Conservation (phyloP, 495 filamentous ascomycete species). For the Penicillium parvum region DNA sequence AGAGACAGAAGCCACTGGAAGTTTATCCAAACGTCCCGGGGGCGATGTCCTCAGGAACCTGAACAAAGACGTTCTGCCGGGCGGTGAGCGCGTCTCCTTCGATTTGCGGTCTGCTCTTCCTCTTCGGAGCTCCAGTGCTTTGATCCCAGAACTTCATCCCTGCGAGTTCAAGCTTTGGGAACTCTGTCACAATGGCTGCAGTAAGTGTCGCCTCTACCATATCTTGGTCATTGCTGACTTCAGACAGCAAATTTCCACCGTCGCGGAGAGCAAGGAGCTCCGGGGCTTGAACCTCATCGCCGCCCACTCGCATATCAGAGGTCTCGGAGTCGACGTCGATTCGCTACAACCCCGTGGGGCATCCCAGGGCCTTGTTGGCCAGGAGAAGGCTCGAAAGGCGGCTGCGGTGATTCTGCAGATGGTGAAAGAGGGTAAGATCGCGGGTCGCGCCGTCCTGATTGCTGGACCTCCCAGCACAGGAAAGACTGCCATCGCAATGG, state of each 20-base stretch:
- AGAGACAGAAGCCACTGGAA: too few relatives aligned
- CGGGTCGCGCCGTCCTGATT: slow-evolving; percentile 89
- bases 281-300: slow-evolving; percentile 94
- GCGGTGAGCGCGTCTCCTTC: slow-evolving; percentile 9
- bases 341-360: slow-evolving; percentile 77
- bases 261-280: slow-evolving; percentile 91
- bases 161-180: slow-evolving; percentile 1
- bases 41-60: too few relatives aligned
- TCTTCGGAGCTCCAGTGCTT: slow-evolving; percentile 11
- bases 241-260: slow-evolving; percentile 76
- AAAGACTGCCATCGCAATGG: slow-evolving; percentile 98
- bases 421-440: slow-evolving; percentile 98
- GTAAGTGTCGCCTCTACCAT: slow-evolving; percentile 22
- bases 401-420: slow-evolving; percentile 95
- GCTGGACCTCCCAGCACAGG: slow-evolving; percentile 96
- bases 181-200: slow-evolving; percentile 32
- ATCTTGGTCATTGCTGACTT: slow-evolving; percentile 2
- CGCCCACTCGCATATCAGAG: slow-evolving; percentile 96
- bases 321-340: slow-evolving; percentile 88
- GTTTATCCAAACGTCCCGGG: too few relatives aligned
- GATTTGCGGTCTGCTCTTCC: slow-evolving; percentile 14
- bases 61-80: slow-evolving; percentile 10
- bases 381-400: slow-evolving; percentile 93
- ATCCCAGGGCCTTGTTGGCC: slow-evolving; percentile 96
- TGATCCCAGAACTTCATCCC: slow-evolving; percentile 1